phyloP scores from a whole-genome alignment of 192 early-diverging fungal genomes.

The Globomyces pollinis-pini region DNA sequence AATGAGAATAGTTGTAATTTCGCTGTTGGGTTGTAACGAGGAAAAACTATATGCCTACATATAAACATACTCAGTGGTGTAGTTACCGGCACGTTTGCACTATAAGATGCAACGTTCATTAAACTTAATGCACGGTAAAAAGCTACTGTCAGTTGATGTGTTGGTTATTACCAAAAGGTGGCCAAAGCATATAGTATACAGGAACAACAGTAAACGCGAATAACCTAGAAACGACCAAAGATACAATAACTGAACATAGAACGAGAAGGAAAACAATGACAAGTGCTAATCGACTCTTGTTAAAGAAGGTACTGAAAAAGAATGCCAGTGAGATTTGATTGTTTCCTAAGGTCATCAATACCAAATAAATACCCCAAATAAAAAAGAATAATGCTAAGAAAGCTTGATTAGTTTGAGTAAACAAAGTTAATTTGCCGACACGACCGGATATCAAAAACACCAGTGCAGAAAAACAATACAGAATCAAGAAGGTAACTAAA shows the following conservation, averaged over 20 bases:
- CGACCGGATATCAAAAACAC: slow-evolving; percentile 60
- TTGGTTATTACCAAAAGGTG: too few species aligned
- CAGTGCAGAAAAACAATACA: slow-evolving; percentile 51
- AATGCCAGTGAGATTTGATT: slow-evolving; percentile 56
- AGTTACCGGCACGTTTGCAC: slow-evolving; percentile 21
- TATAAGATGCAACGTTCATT: slow-evolving; percentile 43
- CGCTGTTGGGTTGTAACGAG: slow-evolving; percentile 1
- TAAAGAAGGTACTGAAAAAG: slow-evolving; percentile 55
- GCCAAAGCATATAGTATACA: slow-evolving; percentile 55
- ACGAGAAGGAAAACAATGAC: slow-evolving; percentile 56
- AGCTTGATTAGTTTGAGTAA: slow-evolving; percentile 40
- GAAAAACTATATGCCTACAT: slow-evolving; percentile 23
- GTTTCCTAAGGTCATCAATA: too few species aligned
- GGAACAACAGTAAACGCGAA: slow-evolving; percentile 26
- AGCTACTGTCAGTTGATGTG: too few species aligned
- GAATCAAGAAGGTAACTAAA: slow-evolving; percentile 57
- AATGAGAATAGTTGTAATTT: slow-evolving; percentile 20
- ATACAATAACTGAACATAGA: slow-evolving; percentile 55
- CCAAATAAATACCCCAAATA: slow-evolving; percentile 60
- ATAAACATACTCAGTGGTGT: too few species aligned
- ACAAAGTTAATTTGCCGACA: slow-evolving; percentile 49
- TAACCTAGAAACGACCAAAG: slow-evolving; percentile 36
- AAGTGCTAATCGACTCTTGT: slow-evolving; percentile 44
- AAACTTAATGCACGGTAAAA: slow-evolving; percentile 55
- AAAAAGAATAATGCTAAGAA: slow-evolving; percentile 55